Evolutionary conservation across 169 alveolate genomes (phyloP).

Genomic region (Cryptosporidium sp.): DNA sequence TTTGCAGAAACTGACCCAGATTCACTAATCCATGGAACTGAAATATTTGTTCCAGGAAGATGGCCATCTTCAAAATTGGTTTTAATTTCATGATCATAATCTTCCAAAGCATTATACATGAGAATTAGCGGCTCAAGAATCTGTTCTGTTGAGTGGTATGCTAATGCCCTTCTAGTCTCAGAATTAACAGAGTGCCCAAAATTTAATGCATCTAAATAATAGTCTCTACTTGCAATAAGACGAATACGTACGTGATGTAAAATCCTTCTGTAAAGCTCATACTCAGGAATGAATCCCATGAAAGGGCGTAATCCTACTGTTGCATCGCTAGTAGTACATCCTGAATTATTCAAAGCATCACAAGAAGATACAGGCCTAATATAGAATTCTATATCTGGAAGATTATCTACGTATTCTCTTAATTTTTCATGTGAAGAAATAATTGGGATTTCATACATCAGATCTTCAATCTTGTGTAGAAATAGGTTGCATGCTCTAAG

Average conservation of each 20-base stretch:
- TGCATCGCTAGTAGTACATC: slow-evolving; percentile 62
- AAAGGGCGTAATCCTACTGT: slow-evolving; percentile 66
- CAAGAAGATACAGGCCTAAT: slow-evolving; percentile 12
- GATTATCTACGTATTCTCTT: slow-evolving; percentile 26
- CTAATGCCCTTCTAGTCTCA: slow-evolving; percentile 67
- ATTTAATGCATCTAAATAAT: slow-evolving; percentile 63
- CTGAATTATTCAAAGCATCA: slow-evolving; percentile 9
- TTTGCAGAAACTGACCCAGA: slow-evolving; percentile 44
- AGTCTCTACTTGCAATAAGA: slow-evolving; percentile 58
- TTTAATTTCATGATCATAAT: slow-evolving; percentile 79
- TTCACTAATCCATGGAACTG: slow-evolving; percentile 50
- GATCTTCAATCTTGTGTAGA: slow-evolving; percentile 53
- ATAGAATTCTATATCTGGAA: slow-evolving; percentile 71
- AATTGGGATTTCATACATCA: slow-evolving; percentile 74
- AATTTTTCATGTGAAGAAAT: slow-evolving; percentile 55
- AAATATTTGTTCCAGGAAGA: slow-evolving; percentile 13
- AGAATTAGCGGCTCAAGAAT: slow-evolving; percentile 81
- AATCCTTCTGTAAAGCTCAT: slow-evolving; percentile 51
- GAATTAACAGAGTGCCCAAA: slow-evolving; percentile 65
- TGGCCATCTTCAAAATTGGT: slow-evolving; percentile 76
- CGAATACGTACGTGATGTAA: slow-evolving; percentile 50
- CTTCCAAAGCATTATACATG: slow-evolving; percentile 81
- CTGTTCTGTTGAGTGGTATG: slow-evolving; percentile 78
- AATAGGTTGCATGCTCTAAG: slow-evolving; percentile 80
- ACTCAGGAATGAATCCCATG: slow-evolving; percentile 67